Evolutionary conservation across 371 early-diverging fungal genomes (phyloP).

Genomic region (Mucor mucedo): DNA sequence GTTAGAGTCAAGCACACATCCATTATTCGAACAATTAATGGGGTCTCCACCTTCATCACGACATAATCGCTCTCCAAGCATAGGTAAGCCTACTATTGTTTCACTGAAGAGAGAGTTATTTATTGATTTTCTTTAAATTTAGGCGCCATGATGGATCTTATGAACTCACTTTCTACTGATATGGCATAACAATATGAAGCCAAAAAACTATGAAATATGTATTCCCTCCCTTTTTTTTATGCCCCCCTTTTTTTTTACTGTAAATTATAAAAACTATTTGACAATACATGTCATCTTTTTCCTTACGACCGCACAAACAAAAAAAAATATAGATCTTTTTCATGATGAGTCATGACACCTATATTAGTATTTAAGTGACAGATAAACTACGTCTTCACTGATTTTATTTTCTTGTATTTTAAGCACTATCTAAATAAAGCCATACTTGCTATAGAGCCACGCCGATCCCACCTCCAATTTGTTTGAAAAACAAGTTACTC

Average conservation of each 20-base stretch:
- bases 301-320: too few species aligned
- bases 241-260: neutral
- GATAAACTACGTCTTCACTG: too few species aligned
- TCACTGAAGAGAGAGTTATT: neutral
- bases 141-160: constrained; percentile 43
- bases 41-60: constrained; percentile 30
- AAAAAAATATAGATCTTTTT: too few species aligned
- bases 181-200: constrained; percentile 3
- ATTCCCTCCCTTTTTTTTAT: neutral
- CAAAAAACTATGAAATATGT: neutral
- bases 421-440: too few species aligned
- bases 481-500: too few species aligned
- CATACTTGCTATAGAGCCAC: too few species aligned
- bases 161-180: constrained; percentile 36
- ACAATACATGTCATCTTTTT: too few species aligned
- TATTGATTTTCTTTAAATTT: neutral
- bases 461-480: too few species aligned
- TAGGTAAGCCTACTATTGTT: constrained; percentile 26
- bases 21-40: constrained; percentile 31
- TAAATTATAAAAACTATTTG: neutral
- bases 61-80: constrained; percentile 33
- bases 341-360: too few species aligned
- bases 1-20: constrained; percentile 11
- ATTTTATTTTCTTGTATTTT: too few species aligned
- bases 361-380: too few species aligned